Conservation (phyloP, 495 filamentous ascomycete species). For the Penicillium bialowiezense region DNA sequence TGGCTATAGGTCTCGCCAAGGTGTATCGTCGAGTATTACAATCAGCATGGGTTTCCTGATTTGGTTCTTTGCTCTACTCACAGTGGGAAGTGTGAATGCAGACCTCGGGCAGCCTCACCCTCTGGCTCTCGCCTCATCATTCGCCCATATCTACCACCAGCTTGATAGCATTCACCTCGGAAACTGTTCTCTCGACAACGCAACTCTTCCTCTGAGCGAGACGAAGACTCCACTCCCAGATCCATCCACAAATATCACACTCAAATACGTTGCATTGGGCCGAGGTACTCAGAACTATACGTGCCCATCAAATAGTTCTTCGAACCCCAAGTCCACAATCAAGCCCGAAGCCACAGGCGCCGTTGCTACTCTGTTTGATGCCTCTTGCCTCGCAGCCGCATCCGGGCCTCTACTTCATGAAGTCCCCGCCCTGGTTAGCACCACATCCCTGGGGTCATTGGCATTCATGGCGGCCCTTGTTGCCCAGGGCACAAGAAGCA, state of each 20-base stretch:
- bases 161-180: conserved; percentile 21
- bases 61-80: not conserved
- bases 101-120: conserved; percentile 11
- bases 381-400: conserved; percentile 43
- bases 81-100: not conserved
- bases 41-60: not conserved
- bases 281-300: conserved; percentile 80
- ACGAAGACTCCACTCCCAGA: conserved; percentile 35
- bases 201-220: conserved; percentile 17
- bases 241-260: conserved; percentile 42
- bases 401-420: conserved; percentile 21
- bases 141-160: conserved; percentile 20
- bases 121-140: conserved; percentile 16
- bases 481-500: conserved; percentile 27
- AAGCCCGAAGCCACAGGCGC: conserved; percentile 52
- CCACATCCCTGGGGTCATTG: conserved; percentile 39
- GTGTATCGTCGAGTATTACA: too few relatives aligned
- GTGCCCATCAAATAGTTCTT: conserved; percentile 39
- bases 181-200: conserved; percentile 27
- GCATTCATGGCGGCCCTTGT: conserved; percentile 25
- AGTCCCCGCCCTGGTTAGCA: conserved; percentile 35
- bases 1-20: too few relatives aligned
- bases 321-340: conserved; percentile 12
- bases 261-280: conserved; percentile 65
- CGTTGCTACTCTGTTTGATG: conserved; percentile 65